Evolutionary conservation across 208 protist species (phyloP).

Genomic region (Acanthamoeba divionensis): DNA sequence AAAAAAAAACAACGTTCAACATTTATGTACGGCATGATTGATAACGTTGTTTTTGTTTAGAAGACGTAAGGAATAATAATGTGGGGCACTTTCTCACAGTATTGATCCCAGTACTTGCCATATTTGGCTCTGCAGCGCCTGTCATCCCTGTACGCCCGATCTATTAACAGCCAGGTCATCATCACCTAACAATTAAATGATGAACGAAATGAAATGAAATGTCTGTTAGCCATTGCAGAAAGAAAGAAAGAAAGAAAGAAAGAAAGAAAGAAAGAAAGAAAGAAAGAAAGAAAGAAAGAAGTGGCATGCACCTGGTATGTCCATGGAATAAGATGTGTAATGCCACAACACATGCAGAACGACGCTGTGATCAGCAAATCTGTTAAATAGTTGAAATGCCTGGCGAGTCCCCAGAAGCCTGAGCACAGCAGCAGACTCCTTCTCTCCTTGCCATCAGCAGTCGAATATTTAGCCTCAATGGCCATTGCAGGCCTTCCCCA

Average conservation of each 20-base stretch:
- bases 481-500: conserved; percentile 73
- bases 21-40: too few species aligned
- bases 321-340: conserved; percentile 83
- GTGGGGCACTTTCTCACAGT: conserved; percentile 86
- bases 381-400: conserved; percentile 95
- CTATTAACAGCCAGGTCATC: conserved; percentile 88
- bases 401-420: conserved; percentile 93
- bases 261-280: too few species aligned
- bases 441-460: conserved; percentile 58
- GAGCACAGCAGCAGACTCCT: conserved; percentile 85
- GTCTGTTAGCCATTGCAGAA: neutral
- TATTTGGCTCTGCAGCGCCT: conserved; percentile 89
- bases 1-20: too few species aligned
- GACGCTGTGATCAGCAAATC: conserved; percentile 81
- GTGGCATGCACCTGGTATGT: conserved; percentile 94
- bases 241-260: conserved; percentile 20
- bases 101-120: conserved; percentile 89
- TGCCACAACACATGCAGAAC: conserved; percentile 73
- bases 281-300: too few species aligned
- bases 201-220: neutral
- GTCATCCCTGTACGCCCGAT: conserved; percentile 91
- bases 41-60: too few species aligned
- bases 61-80: conserved; percentile 85
- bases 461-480: conserved; percentile 82
- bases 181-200: conserved; percentile 2